Percentiles rank a stretch among this genome's conserved stretches.
phyloP scores from a whole-genome alignment of 345 rosid species.

The Citrus reticulata region DNA sequence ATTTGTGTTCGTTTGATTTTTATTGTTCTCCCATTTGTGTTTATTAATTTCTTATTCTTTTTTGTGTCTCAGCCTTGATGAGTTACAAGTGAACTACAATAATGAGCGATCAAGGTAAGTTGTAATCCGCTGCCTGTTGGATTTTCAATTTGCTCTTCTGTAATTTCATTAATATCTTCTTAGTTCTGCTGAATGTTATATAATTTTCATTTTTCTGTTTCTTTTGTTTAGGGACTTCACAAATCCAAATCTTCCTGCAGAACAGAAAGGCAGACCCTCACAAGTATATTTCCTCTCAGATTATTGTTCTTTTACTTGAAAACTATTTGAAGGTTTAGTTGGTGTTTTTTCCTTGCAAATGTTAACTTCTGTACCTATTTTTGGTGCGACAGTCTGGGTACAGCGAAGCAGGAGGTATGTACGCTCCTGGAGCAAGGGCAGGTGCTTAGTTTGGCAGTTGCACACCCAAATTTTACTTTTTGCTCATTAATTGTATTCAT shows the following conservation, averaged over 20 bases:
- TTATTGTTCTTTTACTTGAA: not conserved
- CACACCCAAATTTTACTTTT: constrained; percentile 12
- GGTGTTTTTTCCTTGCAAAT: constrained; percentile 8
- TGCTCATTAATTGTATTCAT: constrained; percentile 1
- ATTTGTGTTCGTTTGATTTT: not conserved
- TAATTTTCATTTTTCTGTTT: not conserved
- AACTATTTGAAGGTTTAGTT: not conserved
- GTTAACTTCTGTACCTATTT: constrained; percentile 8
- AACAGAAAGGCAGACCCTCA: constrained; percentile 86
- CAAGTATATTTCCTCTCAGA: constrained; percentile 46
- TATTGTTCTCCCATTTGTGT: not conserved
- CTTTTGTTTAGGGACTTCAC: constrained; percentile 74
- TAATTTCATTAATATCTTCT: not conserved
- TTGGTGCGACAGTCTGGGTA: constrained; percentile 63
- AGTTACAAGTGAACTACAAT: constrained; percentile 96
- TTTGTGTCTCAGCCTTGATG: constrained; percentile 68
- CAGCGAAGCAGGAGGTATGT: constrained; percentile 79
- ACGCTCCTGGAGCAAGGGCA: constrained; percentile 37
- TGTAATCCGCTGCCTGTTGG: not conserved
- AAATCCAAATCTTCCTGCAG: constrained; percentile 89
- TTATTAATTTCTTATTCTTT: constrained; percentile 16
- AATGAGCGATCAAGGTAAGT: constrained; percentile 89
- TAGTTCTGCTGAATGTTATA: not conserved
- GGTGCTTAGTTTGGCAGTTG: constrained; percentile 22
- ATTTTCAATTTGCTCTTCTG: constrained; percentile 3